Percentiles rank a stretch among this genome's conserved stretches.
These are phyloP conservation scores for Helicostylum pulchrum DNA, from an alignment of 192 early-diverging fungal genomes.

Conservation along the genomic window DNA sequence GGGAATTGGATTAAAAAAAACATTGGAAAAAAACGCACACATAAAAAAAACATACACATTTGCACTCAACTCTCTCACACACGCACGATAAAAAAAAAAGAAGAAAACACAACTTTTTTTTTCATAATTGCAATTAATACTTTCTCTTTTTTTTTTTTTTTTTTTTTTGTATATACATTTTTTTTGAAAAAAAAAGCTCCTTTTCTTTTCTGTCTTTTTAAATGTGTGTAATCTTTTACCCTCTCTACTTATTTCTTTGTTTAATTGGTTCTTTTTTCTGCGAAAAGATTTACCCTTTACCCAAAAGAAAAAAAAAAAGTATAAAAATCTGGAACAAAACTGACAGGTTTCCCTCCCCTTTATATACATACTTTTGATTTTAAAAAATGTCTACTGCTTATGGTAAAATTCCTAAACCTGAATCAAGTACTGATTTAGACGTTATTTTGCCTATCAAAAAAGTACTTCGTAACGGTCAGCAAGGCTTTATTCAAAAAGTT, in stretches of 20 bases:
- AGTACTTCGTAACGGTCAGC: slow-evolving; percentile 12
- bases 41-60: background rate
- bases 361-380: background rate
- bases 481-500: slow-evolving; percentile 11
- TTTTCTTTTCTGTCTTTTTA: background rate
- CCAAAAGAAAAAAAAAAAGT: background rate
- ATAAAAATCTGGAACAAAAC: background rate
- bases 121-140: background rate
- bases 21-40: background rate
- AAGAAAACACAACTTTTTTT: background rate
- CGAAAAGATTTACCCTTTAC: too few species aligned
- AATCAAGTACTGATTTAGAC: background rate
- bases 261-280: background rate
- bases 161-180: background rate
- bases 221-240: background rate
- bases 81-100: too few species aligned
- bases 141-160: background rate
- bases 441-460: slow-evolving; percentile 25
- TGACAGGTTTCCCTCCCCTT: background rate
- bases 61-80: background rate
- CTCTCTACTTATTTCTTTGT: background rate
- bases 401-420: slow-evolving; percentile 34
- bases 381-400: slow-evolving; percentile 44
- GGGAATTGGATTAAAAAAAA: slow-evolving; percentile 23
- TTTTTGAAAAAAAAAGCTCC: background rate